Evolutionary conservation across 345 rosid genomes (phyloP).

Genomic region (Diplotaxis tenuifolia): DNA sequence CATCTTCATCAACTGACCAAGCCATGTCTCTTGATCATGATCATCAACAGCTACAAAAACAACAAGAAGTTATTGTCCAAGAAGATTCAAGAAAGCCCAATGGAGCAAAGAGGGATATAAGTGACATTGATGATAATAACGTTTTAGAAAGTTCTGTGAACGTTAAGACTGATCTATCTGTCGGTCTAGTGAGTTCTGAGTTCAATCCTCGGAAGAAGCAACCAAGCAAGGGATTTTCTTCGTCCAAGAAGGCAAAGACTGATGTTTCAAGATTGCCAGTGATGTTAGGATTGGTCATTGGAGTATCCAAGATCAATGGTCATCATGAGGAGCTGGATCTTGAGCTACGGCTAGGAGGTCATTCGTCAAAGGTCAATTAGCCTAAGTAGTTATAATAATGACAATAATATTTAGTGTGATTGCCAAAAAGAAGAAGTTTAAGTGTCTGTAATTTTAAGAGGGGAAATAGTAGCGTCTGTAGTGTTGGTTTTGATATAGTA

Average conservation of each 20-base stretch:
- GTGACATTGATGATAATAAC: not conserved
- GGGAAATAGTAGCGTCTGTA: slow-evolving; percentile 25
- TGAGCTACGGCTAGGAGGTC: slow-evolving; percentile 81
- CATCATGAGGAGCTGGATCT: slow-evolving; percentile 66
- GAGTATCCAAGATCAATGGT: slow-evolving; percentile 34
- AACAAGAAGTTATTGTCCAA: not conserved
- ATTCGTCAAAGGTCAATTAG: slow-evolving; percentile 54
- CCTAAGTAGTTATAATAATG: slow-evolving; percentile 12
- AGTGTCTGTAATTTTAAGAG: slow-evolving; percentile 27
- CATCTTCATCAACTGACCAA: slow-evolving; percentile 37
- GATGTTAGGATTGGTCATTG: slow-evolving; percentile 40
- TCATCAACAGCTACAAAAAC: not conserved
- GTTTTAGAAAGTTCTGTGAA: slow-evolving; percentile 10
- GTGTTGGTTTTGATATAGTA: slow-evolving; percentile 37
- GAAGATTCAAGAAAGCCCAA: slow-evolving; percentile 14
- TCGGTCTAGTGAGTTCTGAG: slow-evolving; percentile 27
- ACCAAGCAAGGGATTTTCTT: not conserved
- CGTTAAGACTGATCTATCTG: slow-evolving; percentile 32
- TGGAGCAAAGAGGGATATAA: slow-evolving; percentile 30
- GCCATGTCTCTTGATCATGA: not conserved
- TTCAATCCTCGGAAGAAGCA: slow-evolving; percentile 12
- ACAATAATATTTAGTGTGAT: slow-evolving; percentile 25
- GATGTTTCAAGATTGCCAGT: slow-evolving; percentile 31
- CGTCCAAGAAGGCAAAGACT: slow-evolving; percentile 23
- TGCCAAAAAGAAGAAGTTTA: slow-evolving; percentile 20